These are phyloP conservation scores for Boletus rufocinnamomeus DNA, from an alignment of 768 basidiomycete species.

Conservation along the genomic window DNA sequence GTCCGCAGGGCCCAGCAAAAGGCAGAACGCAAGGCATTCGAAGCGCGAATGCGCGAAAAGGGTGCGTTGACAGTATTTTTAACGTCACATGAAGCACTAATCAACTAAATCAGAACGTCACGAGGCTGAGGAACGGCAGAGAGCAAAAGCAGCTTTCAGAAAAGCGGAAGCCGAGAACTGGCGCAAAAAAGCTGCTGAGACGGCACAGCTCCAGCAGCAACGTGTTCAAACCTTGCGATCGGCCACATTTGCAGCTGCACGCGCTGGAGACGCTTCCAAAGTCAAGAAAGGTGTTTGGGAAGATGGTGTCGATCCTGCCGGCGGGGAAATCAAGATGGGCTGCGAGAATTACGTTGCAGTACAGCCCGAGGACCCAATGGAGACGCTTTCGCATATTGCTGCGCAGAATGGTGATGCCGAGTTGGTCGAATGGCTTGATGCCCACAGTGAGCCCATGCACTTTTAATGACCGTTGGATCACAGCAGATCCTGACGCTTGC, in stretches of 20 bases:
- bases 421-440: conserved; percentile 68
- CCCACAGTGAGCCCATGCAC: conserved; percentile 56
- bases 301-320: conserved; percentile 67
- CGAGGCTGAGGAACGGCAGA: conserved; percentile 59
- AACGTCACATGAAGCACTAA: conserved; percentile 16
- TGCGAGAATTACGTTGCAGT: conserved; percentile 51
- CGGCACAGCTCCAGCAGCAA: conserved; percentile 47
- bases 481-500: conserved; percentile 22
- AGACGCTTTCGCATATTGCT: conserved; percentile 74
- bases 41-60: conserved; percentile 49
- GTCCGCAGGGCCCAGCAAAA: conserved; percentile 49
- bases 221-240: conserved; percentile 60
- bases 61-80: conserved; percentile 37
- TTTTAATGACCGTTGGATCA: conserved; percentile 27
- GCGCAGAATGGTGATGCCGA: conserved; percentile 53
- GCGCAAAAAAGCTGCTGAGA: conserved; percentile 49
- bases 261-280: conserved; percentile 47
- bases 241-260: conserved; percentile 64
- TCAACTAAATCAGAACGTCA: conserved; percentile 40
- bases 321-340: conserved; percentile 64
- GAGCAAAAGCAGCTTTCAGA: conserved; percentile 53
- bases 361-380: conserved; percentile 53
- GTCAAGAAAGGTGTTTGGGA: conserved; percentile 73
- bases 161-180: conserved; percentile 54
- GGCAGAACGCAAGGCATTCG: conserved; percentile 47